A percentile compares a stretch with the other conserved stretches of the same genome.
Conservation (phyloP, 257 asterid species). For the Solanum appendiculatum region DNA sequence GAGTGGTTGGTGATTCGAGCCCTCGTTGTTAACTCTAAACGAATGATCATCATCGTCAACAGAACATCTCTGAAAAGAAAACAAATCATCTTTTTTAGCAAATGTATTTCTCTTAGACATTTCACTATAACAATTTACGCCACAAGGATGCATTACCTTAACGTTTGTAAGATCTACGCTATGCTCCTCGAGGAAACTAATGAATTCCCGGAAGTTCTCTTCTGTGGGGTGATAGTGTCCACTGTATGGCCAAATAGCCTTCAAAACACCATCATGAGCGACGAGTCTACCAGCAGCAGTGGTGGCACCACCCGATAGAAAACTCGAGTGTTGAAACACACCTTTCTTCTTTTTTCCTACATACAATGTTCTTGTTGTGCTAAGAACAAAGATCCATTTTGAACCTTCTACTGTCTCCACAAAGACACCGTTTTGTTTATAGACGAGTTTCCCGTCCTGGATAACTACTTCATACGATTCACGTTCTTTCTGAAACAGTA, state of each 20-base stretch:
- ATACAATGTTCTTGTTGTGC: constrained; percentile 69
- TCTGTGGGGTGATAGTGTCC: constrained; percentile 95
- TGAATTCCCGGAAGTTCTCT: constrained; percentile 77
- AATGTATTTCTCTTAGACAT: not conserved
- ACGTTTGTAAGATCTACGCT: constrained; percentile 63
- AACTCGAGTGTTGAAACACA: constrained; percentile 84
- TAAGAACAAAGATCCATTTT: constrained; percentile 89
- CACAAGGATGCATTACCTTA: constrained; percentile 32
- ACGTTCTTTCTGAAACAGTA: constrained; percentile 59
- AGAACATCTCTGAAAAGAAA: constrained; percentile 57
- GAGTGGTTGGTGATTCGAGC: not conserved
- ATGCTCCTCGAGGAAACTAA: constrained; percentile 76
- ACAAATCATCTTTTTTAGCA: constrained; percentile 1
- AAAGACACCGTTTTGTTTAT: constrained; percentile 49
- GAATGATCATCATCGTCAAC: constrained; percentile 66
- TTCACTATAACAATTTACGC: not conserved
- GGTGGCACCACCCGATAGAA: constrained; percentile 85
- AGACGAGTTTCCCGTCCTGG: constrained; percentile 59
- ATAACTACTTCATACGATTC: constrained; percentile 60
- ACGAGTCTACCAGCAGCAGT: constrained; percentile 95
- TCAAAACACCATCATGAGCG: constrained; percentile 63
- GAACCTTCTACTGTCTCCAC: constrained; percentile 66
- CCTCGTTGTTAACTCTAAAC: constrained; percentile 15
- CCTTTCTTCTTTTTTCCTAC: constrained; percentile 82
- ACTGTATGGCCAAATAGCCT: constrained; percentile 97